Conservation (phyloP, 2,329 filamentous ascomycete genomes). For the Diaporthe caulivora region DNA sequence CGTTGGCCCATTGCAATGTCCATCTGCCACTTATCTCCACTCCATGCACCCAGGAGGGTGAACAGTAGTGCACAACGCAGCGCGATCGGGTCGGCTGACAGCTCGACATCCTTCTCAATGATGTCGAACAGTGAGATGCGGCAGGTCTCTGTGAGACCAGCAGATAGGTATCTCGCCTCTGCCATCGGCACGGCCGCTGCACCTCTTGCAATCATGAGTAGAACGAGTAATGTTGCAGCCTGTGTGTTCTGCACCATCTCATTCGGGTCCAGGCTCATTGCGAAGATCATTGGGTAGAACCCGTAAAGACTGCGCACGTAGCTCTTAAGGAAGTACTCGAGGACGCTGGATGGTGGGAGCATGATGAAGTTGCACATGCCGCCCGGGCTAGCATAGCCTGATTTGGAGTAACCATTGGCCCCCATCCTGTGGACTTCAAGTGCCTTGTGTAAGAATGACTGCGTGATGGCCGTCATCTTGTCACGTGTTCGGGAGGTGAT, state of each 20-base stretch:
- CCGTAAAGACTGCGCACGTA: constrained; percentile 75
- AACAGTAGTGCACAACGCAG: constrained; percentile 76
- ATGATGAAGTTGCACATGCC: constrained; percentile 73
- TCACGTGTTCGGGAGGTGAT: constrained; percentile 68
- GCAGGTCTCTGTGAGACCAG: constrained; percentile 77
- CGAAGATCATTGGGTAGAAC: constrained; percentile 73
- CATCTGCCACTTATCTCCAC: constrained; percentile 83
- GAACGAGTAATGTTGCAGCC: constrained; percentile 73
- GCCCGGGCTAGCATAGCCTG: constrained; percentile 57
- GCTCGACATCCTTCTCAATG: constrained; percentile 78
- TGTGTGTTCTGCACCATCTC: constrained; percentile 76
- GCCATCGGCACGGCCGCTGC: constrained; percentile 74
- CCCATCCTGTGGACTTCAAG: constrained; percentile 74
- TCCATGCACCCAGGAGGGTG: constrained; percentile 77
- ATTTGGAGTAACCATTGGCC: constrained; percentile 53
- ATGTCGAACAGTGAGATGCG: constrained; percentile 79
- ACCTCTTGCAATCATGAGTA: constrained; percentile 80
- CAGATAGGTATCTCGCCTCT: constrained; percentile 74
- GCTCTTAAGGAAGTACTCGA: constrained; percentile 76
- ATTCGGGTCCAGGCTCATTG: constrained; percentile 73
- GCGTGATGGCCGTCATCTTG: constrained; percentile 78
- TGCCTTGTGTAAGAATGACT: constrained; percentile 78
- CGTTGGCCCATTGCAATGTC: constrained; percentile 81
- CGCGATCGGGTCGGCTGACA: constrained; percentile 74
- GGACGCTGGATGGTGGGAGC: constrained; percentile 73